Conservation (phyloP, 1,284 basidiomycete species). For the Rhodotorula mucilaginosa region DNA sequence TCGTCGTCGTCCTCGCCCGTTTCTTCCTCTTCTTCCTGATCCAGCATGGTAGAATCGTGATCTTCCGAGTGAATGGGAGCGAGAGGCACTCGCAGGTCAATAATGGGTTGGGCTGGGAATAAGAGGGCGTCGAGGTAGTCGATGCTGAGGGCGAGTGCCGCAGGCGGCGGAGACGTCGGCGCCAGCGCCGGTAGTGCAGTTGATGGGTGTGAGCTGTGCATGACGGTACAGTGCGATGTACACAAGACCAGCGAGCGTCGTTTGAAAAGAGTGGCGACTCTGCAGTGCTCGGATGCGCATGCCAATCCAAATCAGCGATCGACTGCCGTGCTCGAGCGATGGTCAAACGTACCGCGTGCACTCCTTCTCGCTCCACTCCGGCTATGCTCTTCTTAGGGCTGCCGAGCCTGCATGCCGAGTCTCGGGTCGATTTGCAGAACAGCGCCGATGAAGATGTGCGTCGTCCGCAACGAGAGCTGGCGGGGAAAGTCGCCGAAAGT, state of each 20-base stretch:
- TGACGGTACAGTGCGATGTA: neutral
- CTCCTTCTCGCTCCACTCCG: too few species aligned
- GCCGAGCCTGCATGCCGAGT: too few species aligned
- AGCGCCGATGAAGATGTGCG: too few species aligned
- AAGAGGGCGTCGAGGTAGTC: neutral
- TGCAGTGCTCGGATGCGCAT: neutral
- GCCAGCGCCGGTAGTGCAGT: neutral
- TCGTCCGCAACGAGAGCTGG: too few species aligned
- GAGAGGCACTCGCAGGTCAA: constrained; percentile 8
- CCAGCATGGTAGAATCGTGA: neutral
- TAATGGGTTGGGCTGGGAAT: neutral
- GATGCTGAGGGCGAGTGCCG: neutral
- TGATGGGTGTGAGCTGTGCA: neutral
- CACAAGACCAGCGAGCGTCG: neutral
- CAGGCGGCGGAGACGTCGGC: neutral
- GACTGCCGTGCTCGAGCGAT: too few species aligned
- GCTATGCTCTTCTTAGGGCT: too few species aligned
- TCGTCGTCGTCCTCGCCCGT: neutral
- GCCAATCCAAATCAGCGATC: neutral
- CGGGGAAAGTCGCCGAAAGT: too few species aligned
- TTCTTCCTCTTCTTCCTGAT: neutral
- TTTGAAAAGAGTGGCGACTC: too few species aligned
- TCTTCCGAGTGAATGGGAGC: neutral
- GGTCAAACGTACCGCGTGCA: too few species aligned
- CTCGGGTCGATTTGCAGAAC: too few species aligned